A percentile compares a stretch with the other conserved stretches of the same genome.
Conservation (phyloP, 73 alveolate genomes). For the Blepharisma stoltei region DNA sequence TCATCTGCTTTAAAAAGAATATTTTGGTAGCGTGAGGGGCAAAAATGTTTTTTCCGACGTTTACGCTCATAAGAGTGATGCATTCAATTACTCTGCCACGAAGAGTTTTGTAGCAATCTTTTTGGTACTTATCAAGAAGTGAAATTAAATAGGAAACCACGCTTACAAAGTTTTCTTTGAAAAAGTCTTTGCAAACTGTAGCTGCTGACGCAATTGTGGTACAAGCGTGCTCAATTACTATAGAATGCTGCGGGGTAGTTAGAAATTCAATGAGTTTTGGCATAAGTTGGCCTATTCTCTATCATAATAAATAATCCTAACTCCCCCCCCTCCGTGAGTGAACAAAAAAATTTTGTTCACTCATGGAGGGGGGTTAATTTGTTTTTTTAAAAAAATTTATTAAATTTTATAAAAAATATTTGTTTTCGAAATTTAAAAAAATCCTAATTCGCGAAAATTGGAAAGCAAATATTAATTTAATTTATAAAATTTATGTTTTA, state of each 20-base stretch:
- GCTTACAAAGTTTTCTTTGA: background rate
- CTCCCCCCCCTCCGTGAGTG: too few species aligned
- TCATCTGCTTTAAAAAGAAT: too few species aligned
- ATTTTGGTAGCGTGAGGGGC: conserved; percentile 45
- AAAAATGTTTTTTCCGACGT: conserved; percentile 58
- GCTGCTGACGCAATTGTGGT: conserved; percentile 60
- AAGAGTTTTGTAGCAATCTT: conserved; percentile 36
- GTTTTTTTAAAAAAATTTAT: too few species aligned
- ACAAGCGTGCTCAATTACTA: conserved; percentile 59
- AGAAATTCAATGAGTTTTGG: conserved; percentile 37
- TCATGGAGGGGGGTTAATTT: too few species aligned
- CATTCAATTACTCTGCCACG: conserved; percentile 64
- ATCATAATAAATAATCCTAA: too few species aligned
- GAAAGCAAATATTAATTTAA: too few species aligned
- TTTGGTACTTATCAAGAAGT: conserved; percentile 4
- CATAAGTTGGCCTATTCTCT: background rate
- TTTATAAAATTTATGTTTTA: too few species aligned
- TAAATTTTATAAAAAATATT: too few species aligned
- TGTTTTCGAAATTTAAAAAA: too few species aligned
- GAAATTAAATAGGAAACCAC: background rate
- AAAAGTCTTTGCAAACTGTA: conserved; percentile 40
- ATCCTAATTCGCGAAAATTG: too few species aligned
- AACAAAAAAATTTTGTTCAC: too few species aligned
- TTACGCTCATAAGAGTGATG: conserved; percentile 46
- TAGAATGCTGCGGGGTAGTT: conserved; percentile 35